Evolutionary conservation across 306 rosid species (phyloP), one percentile per base, ranked within the genome.

Genomic region (Cucurbita ficifolia): DNA sequence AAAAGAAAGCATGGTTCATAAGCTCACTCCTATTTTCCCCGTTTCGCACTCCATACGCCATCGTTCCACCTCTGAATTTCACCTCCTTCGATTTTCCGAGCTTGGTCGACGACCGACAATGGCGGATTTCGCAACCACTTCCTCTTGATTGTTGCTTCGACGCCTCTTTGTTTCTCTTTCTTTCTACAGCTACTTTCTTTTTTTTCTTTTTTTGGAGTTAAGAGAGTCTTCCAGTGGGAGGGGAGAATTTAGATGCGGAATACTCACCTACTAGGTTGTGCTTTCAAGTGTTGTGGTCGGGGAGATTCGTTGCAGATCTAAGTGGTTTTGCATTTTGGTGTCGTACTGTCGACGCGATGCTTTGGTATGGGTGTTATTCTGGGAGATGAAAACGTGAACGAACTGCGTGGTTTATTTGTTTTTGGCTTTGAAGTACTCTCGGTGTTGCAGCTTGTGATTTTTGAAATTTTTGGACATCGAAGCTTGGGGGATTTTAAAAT

Each of bases 261-360:
- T 61, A 16, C 1, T 17, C 14, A 17, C 13, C 46, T 36, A n/a
- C 3, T 61, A 17, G 69, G 18, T 61, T 36, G 7, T 61, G 22
- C 6, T 75, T 17, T 16, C 38, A 57, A 59, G 62, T 64, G 55
- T 40, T 62, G 78, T 39, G 6, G 56, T 9, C 29, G 33, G 35
- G 75, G 76, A 49, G 74, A 38, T 71, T 10, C 39, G 72, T 73
- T 77, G 51, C 77, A 80, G 88, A 84, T 85, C 87, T 83, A 69
- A 46, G 68, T 61, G 21, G 43, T 39, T 59, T 55, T 39, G 54
- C 55, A 54, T 53, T 81, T 75, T 60, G 73, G 73, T 73, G 73
- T 74, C 6, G 58, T 42, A 73, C 73, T 72, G 80, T 61, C 48
- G 58, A 10, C 33, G 56, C 21, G 54, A 46, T 33, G 79, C 76